Evolutionary conservation across 306 rosid genomes (phyloP).

Genomic region (Glycyrrhiza uralensis): DNA sequence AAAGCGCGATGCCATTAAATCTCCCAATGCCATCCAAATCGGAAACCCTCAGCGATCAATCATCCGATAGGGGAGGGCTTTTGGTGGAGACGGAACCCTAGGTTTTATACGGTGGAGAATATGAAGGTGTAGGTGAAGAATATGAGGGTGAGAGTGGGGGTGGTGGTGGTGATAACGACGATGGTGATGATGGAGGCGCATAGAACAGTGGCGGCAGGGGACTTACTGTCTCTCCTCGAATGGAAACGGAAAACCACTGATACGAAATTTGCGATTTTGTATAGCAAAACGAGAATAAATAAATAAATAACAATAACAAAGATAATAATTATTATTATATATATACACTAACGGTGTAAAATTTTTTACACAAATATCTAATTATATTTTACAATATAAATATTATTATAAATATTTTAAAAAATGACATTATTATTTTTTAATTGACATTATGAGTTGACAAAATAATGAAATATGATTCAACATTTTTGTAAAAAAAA

Average conservation of each 20-base stretch:
- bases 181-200: constrained; percentile 11
- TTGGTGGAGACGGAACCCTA: constrained; percentile 43
- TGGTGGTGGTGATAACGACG: neutral
- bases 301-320: neutral
- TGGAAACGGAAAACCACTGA: constrained; percentile 22
- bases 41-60: constrained; percentile 37
- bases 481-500: too few species aligned
- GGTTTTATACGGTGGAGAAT: neutral
- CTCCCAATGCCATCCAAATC: constrained; percentile 99
- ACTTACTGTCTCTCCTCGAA: constrained; percentile 28
- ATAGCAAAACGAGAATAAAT: neutral
- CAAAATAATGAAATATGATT: too few species aligned
- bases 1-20: constrained; percentile 90
- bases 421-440: too few species aligned
- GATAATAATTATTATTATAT: neutral
- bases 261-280: constrained; percentile 30
- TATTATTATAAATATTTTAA: too few species aligned
- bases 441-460: too few species aligned
- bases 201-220: constrained; percentile 35
- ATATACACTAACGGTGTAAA: too few species aligned
- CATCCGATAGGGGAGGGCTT: constrained; percentile 29
- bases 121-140: neutral
- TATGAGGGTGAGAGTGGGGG: neutral
- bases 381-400: too few species aligned
- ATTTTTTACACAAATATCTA: too few species aligned